Evolutionary conservation across 192 early-diverging fungal genomes (phyloP), one percentile per base, ranked within the genome.

Genomic region (Globomyces pollinis-pini): DNA sequence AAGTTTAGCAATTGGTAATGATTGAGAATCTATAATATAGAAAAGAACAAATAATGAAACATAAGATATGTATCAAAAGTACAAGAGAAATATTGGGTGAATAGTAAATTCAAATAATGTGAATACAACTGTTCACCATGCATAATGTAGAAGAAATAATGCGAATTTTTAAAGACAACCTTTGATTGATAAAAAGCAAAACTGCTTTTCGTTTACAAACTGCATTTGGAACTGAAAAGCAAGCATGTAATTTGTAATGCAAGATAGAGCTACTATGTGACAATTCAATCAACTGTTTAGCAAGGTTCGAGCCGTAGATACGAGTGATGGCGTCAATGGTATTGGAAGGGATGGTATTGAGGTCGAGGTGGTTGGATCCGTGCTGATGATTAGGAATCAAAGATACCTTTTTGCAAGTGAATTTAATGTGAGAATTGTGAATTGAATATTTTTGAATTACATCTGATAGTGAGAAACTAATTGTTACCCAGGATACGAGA

Each of bases 161-260:
- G n/a, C n/a, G n/a, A n/a, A n/a, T n/a, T n/a, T n/a, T n/a, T n/a
- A n/a, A n/a, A n/a, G n/a, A n/a, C n/a, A n/a, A n/a, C n/a, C n/a
- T n/a, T n/a, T n/a, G n/a, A 72, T 99, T 99, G 61, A 99, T 99
- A 61, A 99, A 99, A 3, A 99, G 67, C 0, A 99, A 61, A 58
- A 99, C 87, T 7, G 71, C 77, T 62, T 87, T 80, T 65, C 91
- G 91, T 57, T 90, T 90, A 61, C 86, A 84, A 53, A 79, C 87
- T 66, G 88, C 94, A 50, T 94, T 89, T 13, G 92, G 86, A 57
- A 93, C 92, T 5, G 93, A 88, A 0, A 96, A 78, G 57, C 81
- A 78, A n/a, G 89, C 92, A n/a, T 77, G 78, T 47, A 86, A 69
- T 38, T 75, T 75, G 21, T 85, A 79, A 4, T 84, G 81, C 11